Conservation (phyloP, 2,329 filamentous ascomycete species). For the Cladosporium halotolerans region DNA sequence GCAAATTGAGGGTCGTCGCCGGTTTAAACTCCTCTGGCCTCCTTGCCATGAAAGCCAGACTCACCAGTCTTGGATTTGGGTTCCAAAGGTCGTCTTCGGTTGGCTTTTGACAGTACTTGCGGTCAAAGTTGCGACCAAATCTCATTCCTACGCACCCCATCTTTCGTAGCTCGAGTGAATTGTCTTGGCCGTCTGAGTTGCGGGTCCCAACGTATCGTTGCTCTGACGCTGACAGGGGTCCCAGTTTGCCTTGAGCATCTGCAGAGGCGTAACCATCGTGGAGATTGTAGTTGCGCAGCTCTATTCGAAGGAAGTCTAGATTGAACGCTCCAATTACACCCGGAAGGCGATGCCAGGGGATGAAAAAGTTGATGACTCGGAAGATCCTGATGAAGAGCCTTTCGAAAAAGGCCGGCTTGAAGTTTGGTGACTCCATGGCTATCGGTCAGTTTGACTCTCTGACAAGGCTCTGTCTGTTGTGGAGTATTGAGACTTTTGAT, state of each 20-base stretch:
- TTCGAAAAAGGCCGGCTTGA: slow-evolving; percentile 26
- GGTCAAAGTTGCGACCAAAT: slow-evolving; percentile 41
- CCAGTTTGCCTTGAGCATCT: slow-evolving; percentile 32
- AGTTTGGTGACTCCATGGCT: slow-evolving; percentile 13
- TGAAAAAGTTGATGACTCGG: slow-evolving; percentile 33
- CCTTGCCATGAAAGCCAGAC: slow-evolving; percentile 37
- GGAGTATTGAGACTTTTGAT: no score
- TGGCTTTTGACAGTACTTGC: slow-evolving; percentile 33
- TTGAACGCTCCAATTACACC: slow-evolving; percentile 38
- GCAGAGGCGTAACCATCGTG: slow-evolving; percentile 38
- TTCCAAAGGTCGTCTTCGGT: slow-evolving; percentile 38
- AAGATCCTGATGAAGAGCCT: slow-evolving; percentile 29
- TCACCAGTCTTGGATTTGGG: slow-evolving; percentile 41
- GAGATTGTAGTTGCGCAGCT: slow-evolving; percentile 41
- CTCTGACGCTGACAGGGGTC: slow-evolving; percentile 26
- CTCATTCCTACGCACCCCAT: slow-evolving; percentile 44
- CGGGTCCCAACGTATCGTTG: slow-evolving; percentile 32
- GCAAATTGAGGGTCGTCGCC: slow-evolving; percentile 40
- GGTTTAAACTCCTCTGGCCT: slow-evolving; percentile 36
- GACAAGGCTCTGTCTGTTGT: no score
- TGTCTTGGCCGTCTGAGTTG: slow-evolving; percentile 42
- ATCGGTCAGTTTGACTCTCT: no score
- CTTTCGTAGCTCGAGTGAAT: slow-evolving; percentile 35
- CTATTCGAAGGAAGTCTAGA: slow-evolving; percentile 35
- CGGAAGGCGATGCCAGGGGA: slow-evolving; percentile 42